phyloP scores from a whole-genome alignment of 1,139 yeast species.

The Candida sp. region DNA sequence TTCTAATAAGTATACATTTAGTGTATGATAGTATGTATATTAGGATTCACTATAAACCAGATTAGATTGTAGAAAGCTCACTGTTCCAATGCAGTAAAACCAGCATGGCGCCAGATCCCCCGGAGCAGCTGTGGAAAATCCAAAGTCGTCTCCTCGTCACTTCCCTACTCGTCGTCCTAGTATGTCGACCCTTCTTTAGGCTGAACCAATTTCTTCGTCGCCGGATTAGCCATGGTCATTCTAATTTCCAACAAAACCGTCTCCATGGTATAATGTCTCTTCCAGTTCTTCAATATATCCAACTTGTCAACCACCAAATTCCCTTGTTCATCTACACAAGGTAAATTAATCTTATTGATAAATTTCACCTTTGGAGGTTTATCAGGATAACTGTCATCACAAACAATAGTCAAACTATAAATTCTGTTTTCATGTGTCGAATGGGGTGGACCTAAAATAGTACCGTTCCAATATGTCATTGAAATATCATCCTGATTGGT shows the following conservation, averaged over 20 bases:
- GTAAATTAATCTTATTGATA: conserved; percentile 80
- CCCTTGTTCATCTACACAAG: conserved; percentile 80
- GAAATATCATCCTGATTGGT: conserved; percentile 86
- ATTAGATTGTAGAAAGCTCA: too few relatives aligned
- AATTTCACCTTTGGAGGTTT: conserved; percentile 81
- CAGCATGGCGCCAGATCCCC: too few relatives aligned
- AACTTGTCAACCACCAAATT: conserved; percentile 59
- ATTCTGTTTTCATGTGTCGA: conserved; percentile 92
- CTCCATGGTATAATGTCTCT: conserved; percentile 87
- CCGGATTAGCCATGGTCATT: conserved; percentile 76
- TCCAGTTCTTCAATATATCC: conserved; percentile 80
- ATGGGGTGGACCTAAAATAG: conserved; percentile 96
- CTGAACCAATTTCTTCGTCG: conserved; percentile 83
- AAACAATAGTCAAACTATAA: conserved; percentile 75
- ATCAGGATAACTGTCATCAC: conserved; percentile 87
- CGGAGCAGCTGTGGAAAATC: too few relatives aligned
- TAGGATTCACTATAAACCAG: not conserved
- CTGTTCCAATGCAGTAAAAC: too few relatives aligned
- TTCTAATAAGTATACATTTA: not conserved
- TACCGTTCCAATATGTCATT: conserved; percentile 95
- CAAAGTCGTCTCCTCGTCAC: too few relatives aligned
- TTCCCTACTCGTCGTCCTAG: conserved; percentile 11
- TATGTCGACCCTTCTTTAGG: conserved; percentile 87
- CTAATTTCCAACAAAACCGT: conserved; percentile 84
- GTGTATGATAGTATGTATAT: not conserved